phyloP scores from a whole-genome alignment of 371 early-diverging fungal genomes.

The Syncephalis plumigaleata region DNA sequence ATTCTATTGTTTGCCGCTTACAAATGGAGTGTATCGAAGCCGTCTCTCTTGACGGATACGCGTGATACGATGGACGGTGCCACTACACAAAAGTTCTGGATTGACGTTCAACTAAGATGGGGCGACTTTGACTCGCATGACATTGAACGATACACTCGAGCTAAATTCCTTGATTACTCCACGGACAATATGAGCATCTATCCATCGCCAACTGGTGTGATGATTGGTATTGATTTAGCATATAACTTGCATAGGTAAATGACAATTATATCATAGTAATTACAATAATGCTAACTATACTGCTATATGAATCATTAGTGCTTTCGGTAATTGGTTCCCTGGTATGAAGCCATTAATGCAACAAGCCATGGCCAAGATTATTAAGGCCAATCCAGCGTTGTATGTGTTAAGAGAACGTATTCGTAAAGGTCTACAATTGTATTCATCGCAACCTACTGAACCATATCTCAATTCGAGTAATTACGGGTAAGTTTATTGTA shows the following conservation, averaged over 20 bases:
- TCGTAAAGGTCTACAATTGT: constrained; percentile 94
- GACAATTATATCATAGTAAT: constrained; percentile 90
- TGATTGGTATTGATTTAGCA: constrained; percentile 94
- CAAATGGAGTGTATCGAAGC: constrained; percentile 94
- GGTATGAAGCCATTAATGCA: constrained; percentile 95
- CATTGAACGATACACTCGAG: constrained; percentile 93
- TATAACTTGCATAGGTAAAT: constrained; percentile 68
- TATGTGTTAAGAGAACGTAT: constrained; percentile 97
- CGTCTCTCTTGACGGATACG: constrained; percentile 78
- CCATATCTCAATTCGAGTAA: constrained; percentile 91
- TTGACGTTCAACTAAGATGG: constrained; percentile 97
- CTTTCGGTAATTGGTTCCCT: constrained; percentile 94
- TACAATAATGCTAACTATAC: background rate
- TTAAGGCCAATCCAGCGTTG: constrained; percentile 95
- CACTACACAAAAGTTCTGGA: constrained; percentile 94
- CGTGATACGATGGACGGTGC: constrained; percentile 89
- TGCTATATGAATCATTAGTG: constrained; percentile 4
- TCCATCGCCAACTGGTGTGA: constrained; percentile 91
- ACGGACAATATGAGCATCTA: constrained; percentile 97
- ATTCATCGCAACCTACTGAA: constrained; percentile 97
- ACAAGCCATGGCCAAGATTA: constrained; percentile 95
- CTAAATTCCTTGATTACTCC: constrained; percentile 95
- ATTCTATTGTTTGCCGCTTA: constrained; percentile 91
- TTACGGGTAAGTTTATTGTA: constrained; percentile 35
- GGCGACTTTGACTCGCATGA: constrained; percentile 98